Evolutionary conservation across 208 protist genomes (phyloP), one percentile per base, ranked within the genome.

Genomic region (Acanthamoeba healyi): DNA sequence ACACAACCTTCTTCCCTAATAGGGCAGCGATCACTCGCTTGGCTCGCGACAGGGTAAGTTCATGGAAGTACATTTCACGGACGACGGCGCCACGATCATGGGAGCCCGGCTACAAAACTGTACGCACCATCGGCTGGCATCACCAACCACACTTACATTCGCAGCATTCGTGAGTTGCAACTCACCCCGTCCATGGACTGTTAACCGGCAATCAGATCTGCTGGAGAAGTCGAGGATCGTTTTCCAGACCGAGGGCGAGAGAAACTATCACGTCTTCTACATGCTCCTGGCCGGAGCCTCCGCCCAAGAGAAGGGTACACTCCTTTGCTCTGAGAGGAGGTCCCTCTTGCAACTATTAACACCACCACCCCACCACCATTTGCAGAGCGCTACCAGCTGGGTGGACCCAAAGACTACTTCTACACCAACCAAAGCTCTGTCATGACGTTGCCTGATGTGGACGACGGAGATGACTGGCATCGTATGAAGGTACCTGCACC

Each of bases 181-280:
- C 24, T 24, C 24, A 15, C 19, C 56, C 24, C 56, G 15, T 24
- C 24, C 56, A n/a, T 24, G 15, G 19, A n/a, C 56, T 95, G 93
- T 90, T 26, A 93, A 65, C 29, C 94, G 94, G n/a, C 54, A 86
- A 67, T 84, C 81, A 42, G 95, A 96, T 70, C 54, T 96, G 6
- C 82, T 98, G n/a, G 98, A 98, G 84, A 98, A 98, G 72, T 97
- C 95, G 22, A 91, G 98, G 74, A 95, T 98, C 40, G 95, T 98
- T 26, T 93, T 32, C 42, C 97, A 98, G 88, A 63, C 95, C 34
- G 65, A 87, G 19, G 95, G 81, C 24, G 98, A 98, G 94, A 49
- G 98, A 44, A 96, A 95, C 46, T 98, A 97, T 77, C 98, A 98
- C 94, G 96, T 98, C 42, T 98, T 98, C 84, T 98, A 98, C 90